Evolutionary conservation across 257 asterid species (phyloP), one percentile per base, ranked within the genome.

Genomic region (Datura wrightii): DNA sequence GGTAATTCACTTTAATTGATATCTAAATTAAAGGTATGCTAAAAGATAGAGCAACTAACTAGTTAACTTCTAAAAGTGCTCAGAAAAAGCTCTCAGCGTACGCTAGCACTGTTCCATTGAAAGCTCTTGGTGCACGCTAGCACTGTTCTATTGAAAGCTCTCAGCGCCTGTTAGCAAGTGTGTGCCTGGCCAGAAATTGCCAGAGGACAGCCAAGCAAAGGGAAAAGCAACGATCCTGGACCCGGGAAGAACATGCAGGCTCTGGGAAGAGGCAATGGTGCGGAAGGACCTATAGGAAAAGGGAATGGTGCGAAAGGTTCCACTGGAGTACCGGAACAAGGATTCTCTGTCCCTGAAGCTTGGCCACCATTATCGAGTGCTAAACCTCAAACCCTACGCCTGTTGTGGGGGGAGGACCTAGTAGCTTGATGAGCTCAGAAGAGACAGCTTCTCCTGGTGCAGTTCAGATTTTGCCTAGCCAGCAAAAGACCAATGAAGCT

Each of bases 1-100:
- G 50, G n/a, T 46, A 19, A 71, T 19, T 72, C n/a, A 72, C 80
- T 46, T 72, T 58, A 72, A 72, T 19, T 72, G 56, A 44, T 71
- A 44, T 71, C 56, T 71, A 44, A n/a, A 9, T 71, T 71, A 42
- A 71, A 71, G 39, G 1, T n/a, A 44, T 44, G 56, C 39, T 71
- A 71, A 1, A 70, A 65, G 31, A 19, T 72, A 72, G 41, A 10
- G 80, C 18, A 71, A 10, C n/a, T 44, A 46, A 37, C 31, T 13
- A 34, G 46, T 65, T 36, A 65, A 65, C 5, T 63, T 31, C 18
- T 63, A 16, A 52, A 59, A 59, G 66, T 59, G 0, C 66, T 56
- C 1, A 56, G 31, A 16, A 6, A 16, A 16, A 59, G 3, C 13
- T 59, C 66, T n/a, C 66, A 0, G 36, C 5, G 66, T 11, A 48